A percentile compares a stretch with the other conserved stretches of the same genome.
phyloP scores from a whole-genome alignment of 495 filamentous ascomycete species.

The Lasiosphaeris hirsuta region DNA sequence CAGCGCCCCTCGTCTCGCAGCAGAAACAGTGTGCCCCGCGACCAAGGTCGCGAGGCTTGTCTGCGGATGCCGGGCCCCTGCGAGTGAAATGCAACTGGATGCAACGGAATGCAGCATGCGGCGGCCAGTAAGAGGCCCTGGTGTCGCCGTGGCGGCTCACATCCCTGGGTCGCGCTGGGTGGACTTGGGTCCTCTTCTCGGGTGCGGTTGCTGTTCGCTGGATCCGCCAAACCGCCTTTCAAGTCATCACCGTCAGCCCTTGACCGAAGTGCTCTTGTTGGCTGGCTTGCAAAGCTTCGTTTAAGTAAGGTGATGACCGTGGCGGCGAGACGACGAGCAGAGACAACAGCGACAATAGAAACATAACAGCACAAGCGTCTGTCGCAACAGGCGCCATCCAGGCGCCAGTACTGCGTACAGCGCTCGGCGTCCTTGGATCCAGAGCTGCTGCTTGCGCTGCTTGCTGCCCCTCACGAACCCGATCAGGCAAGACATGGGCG shows the following conservation, averaged over 20 bases:
- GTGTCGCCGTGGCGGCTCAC: slow-evolving; percentile 2
- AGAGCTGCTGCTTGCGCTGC: too few relatives aligned
- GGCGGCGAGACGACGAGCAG: too few relatives aligned
- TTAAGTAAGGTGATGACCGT: background rate
- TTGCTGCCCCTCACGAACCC: background rate
- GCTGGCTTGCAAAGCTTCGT: background rate
- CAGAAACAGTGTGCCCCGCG: background rate
- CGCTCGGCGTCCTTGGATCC: too few relatives aligned
- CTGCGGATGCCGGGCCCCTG: slow-evolving; percentile 3
- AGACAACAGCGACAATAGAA: too few relatives aligned
- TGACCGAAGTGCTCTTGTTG: background rate
- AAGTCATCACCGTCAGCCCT: too few relatives aligned
- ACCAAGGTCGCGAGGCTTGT: background rate
- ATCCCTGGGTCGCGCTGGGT: slow-evolving; percentile 2
- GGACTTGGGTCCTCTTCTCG: background rate
- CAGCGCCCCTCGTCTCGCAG: background rate
- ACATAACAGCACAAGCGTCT: too few relatives aligned
- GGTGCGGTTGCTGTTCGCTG: too few relatives aligned
- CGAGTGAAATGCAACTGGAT: background rate
- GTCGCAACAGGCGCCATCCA: background rate
- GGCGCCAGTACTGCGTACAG: too few relatives aligned
- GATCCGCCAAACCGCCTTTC: too few relatives aligned
- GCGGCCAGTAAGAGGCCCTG: slow-evolving; percentile 7
- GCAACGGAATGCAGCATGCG: background rate
- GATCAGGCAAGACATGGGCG: background rate